These are phyloP conservation scores for Hippophae gyantsensis DNA, from an alignment of 306 rosid genomes.

Conservation along the genomic window DNA sequence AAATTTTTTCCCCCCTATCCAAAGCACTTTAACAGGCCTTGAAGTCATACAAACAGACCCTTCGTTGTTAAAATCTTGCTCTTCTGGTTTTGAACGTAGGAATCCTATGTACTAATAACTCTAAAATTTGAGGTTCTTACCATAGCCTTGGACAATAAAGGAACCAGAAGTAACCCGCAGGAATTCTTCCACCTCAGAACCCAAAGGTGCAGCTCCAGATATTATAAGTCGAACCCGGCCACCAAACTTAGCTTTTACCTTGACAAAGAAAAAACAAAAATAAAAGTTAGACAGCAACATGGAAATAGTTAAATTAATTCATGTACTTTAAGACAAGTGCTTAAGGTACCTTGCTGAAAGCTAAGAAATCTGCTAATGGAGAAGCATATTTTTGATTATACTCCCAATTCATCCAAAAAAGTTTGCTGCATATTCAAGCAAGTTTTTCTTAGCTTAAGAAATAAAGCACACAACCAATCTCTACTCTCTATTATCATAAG, in stretches of 20 bases:
- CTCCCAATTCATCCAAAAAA: slow-evolving; percentile 69
- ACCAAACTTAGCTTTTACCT: slow-evolving; percentile 67
- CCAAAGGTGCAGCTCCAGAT: slow-evolving; percentile 84
- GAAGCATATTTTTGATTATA: slow-evolving; percentile 58
- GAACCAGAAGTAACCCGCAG: slow-evolving; percentile 72
- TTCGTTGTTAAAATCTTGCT: too few relatives aligned
- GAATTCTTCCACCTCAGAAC: slow-evolving; percentile 84
- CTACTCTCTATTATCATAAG: background rate
- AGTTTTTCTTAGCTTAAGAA: background rate
- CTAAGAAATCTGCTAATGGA: slow-evolving; percentile 65
- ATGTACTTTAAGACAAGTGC: too few relatives aligned
- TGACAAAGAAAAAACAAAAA: background rate
- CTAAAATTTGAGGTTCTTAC: slow-evolving; percentile 24
- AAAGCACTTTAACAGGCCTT: background rate
- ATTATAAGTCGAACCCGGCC: slow-evolving; percentile 65
- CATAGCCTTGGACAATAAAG: slow-evolving; percentile 66
- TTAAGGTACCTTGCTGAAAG: slow-evolving; percentile 65
- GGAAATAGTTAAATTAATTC: too few relatives aligned
- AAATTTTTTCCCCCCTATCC: too few relatives aligned
- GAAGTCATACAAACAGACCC: background rate
- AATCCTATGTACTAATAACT: too few relatives aligned
- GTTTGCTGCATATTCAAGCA: slow-evolving; percentile 43
- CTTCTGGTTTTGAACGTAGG: too few relatives aligned
- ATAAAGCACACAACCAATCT: too few relatives aligned
- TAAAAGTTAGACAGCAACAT: too few relatives aligned